These are phyloP conservation scores for Cystobasidiopsis lactophilus DNA, from an alignment of 768 basidiomycete species.

Conservation along the genomic window DNA sequence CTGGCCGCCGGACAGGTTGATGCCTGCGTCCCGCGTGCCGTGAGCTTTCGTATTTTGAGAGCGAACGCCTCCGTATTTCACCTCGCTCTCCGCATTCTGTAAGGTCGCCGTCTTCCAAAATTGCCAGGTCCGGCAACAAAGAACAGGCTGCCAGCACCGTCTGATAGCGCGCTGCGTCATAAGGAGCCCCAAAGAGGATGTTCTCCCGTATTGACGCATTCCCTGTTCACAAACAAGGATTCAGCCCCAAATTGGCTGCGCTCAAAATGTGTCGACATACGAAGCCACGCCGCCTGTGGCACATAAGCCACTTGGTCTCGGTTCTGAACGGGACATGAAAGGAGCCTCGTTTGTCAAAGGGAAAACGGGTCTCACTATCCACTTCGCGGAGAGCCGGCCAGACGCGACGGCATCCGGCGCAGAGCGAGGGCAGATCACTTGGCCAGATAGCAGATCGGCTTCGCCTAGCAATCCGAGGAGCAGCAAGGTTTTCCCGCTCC, in stretches of 20 bases:
- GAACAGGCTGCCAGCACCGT: conserved; percentile 54
- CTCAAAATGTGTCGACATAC: conserved; percentile 14
- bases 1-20: conserved; percentile 13
- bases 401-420: conserved; percentile 14
- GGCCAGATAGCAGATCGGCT: conserved; percentile 18
- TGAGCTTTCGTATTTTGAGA: no score
- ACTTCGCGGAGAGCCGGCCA: no score
- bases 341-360: no score
- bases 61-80: not conserved
- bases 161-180: conserved; percentile 42
- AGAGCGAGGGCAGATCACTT: conserved; percentile 10
- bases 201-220: conserved; percentile 59
- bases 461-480: conserved; percentile 19
- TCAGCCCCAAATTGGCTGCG: conserved; percentile 7
- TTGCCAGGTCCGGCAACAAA: conserved; percentile 42
- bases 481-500: conserved; percentile 11
- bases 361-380: no score
- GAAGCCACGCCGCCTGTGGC: conserved; percentile 46
- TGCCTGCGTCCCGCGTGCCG: no score
- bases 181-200: conserved; percentile 47
- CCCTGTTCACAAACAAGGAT: conserved; percentile 19
- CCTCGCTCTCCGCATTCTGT: conserved; percentile 29
- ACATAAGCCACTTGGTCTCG: conserved; percentile 37
- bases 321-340: no score
- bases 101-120: conserved; percentile 55